These are phyloP conservation scores for Durusdinium trenchii DNA, from an alignment of 73 alveolate genomes.

Conservation along the genomic window DNA sequence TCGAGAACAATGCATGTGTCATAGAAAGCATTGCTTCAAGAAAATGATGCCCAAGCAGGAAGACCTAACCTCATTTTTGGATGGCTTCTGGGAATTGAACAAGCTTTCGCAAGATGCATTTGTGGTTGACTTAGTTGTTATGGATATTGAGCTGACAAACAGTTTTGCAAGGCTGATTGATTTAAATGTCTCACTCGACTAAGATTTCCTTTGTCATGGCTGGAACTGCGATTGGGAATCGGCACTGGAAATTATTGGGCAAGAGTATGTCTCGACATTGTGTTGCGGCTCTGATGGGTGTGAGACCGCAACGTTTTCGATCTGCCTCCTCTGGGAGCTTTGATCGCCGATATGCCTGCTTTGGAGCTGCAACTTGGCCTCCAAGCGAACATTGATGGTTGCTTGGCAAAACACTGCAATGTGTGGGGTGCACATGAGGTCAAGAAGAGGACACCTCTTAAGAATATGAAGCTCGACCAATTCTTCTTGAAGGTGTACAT, in stretches of 20 bases:
- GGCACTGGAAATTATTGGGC: neutral
- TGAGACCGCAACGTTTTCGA: neutral
- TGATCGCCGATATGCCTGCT: neutral
- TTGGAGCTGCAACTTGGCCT: neutral
- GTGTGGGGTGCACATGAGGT: neutral
- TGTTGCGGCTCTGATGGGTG: neutral
- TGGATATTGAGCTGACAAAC: neutral
- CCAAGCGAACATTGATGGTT: neutral
- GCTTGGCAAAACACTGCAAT: neutral
- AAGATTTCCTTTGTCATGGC: neutral
- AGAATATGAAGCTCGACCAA: neutral
- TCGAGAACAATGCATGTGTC: neutral
- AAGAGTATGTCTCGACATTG: neutral
- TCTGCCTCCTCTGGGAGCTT: neutral
- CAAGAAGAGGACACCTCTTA: slow-evolving; percentile 1
- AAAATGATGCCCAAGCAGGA: neutral
- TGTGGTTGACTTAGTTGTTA: neutral
- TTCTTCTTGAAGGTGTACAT: neutral
- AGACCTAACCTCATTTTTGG: neutral
- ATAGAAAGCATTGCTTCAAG: neutral
- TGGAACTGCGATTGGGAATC: neutral
- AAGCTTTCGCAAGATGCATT: neutral
- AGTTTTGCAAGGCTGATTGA: neutral
- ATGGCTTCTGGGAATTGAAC: neutral
- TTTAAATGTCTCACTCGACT: neutral